A percentile compares a stretch with the other conserved stretches of the same genome.
phyloP scores from a whole-genome alignment of 208 protist genomes.

The Trypanosoma grayi region DNA sequence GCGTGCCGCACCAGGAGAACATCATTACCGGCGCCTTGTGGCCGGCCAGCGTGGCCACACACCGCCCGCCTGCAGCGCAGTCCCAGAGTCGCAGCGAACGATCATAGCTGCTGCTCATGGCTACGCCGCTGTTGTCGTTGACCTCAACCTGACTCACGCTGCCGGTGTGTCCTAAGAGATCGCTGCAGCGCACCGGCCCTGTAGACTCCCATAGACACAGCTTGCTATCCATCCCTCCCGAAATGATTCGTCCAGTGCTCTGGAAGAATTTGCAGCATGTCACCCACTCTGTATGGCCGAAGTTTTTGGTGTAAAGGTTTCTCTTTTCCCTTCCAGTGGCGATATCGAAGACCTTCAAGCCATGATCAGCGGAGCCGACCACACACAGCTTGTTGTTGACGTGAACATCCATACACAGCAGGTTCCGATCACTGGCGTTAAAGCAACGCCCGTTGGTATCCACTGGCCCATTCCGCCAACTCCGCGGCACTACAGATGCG shows the following conservation, averaged over 20 bases:
- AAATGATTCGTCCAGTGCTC: constrained; percentile 61
- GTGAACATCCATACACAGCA: constrained; percentile 87
- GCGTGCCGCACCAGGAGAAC: constrained; percentile 63
- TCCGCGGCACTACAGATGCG: constrained; percentile 12
- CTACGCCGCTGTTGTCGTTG: constrained; percentile 25
- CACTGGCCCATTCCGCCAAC: constrained; percentile 49
- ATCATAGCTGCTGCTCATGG: constrained; percentile 83
- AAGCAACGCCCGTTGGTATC: constrained; percentile 51
- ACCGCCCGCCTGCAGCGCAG: constrained; percentile 32
- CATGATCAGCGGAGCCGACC: constrained; percentile 84
- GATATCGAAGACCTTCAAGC: constrained; percentile 82
- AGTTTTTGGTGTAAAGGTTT: constrained; percentile 73
- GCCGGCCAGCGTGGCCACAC: constrained; percentile 56
- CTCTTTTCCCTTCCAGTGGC: constrained; percentile 40
- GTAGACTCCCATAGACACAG: constrained; percentile 79
- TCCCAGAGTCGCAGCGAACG: constrained; percentile 81
- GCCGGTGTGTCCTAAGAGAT: constrained; percentile 77
- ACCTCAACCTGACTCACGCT: constrained; percentile 84
- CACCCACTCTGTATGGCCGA: constrained; percentile 89
- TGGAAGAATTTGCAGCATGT: constrained; percentile 73
- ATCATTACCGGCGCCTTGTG: constrained; percentile 78
- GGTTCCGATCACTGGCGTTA: constrained; percentile 77
- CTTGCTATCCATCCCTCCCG: constrained; percentile 89
- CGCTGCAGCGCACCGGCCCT: constrained; percentile 57
- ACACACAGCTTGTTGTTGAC: constrained; percentile 38